phyloP scores from a whole-genome alignment of 2,329 filamentous ascomycete species.

The Dothidotthia symphoricarpi region DNA sequence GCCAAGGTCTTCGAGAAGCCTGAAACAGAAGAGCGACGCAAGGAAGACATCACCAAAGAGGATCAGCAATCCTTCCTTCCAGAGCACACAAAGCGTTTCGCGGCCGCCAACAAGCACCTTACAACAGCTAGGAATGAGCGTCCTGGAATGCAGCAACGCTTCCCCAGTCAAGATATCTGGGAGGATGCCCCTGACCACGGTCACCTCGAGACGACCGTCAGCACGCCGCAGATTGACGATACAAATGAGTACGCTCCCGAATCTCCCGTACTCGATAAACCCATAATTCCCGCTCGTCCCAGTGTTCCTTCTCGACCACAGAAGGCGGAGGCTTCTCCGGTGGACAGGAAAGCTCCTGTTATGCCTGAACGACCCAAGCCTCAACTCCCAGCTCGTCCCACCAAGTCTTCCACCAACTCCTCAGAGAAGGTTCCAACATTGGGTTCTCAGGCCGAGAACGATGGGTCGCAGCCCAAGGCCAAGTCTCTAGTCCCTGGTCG shows the following conservation, averaged over 20 bases:
- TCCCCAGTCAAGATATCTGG: conserved; percentile 92
- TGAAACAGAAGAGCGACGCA: conserved; percentile 52
- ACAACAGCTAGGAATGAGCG: conserved; percentile 51
- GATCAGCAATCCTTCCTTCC: conserved; percentile 46
- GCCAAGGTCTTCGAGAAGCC: conserved; percentile 46
- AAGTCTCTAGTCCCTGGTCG: conserved; percentile 82
- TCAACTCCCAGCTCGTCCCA: conserved; percentile 58
- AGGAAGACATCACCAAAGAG: conserved; percentile 44
- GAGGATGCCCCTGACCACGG: conserved; percentile 87
- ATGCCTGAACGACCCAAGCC: conserved; percentile 64
- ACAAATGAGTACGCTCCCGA: conserved; percentile 42
- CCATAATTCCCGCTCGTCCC: conserved; percentile 31
- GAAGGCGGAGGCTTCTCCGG: conserved; percentile 45
- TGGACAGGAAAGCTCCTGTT: conserved; percentile 52
- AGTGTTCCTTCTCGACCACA: conserved; percentile 37
- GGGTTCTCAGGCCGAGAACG: conserved; percentile 26
- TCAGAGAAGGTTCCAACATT: conserved; percentile 38
- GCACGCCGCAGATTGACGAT: conserved; percentile 52
- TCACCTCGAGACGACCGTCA: conserved; percentile 73
- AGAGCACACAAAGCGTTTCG: conserved; percentile 55
- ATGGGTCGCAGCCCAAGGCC: conserved; percentile 57
- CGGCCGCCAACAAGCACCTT: conserved; percentile 54
- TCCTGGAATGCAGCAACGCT: conserved; percentile 64
- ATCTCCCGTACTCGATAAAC: conserved; percentile 31
- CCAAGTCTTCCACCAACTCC: conserved; percentile 51